Conservation (phyloP, 805 yeast species). For the Wickerhamomyces hampshirensis region DNA sequence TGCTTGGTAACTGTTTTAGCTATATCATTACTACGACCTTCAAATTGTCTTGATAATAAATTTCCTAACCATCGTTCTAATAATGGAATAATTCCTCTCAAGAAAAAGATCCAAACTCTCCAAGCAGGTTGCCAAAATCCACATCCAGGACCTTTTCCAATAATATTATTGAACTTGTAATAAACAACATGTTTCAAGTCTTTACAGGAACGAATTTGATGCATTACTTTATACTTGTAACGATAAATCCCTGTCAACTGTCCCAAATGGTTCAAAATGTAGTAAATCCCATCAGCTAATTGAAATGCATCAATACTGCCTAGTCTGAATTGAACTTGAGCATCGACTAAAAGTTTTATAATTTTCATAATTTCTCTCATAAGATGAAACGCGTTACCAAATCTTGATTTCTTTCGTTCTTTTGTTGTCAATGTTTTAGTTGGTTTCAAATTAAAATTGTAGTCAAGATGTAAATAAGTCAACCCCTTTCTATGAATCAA, state of each 20-base stretch:
- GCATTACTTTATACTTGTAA: slow-evolving; percentile 97
- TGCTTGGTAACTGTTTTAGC: slow-evolving; percentile 95
- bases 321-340: slow-evolving; percentile 85
- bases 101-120: slow-evolving; percentile 91
- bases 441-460: slow-evolving; percentile 93
- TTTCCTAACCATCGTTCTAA: slow-evolving; percentile 95
- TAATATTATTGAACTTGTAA: slow-evolving; percentile 72
- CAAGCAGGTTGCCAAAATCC: slow-evolving; percentile 99
- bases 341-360: slow-evolving; percentile 84
- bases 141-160: slow-evolving; percentile 98
- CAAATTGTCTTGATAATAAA: slow-evolving; percentile 86
- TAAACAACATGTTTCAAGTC: slow-evolving; percentile 92
- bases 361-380: slow-evolving; percentile 84
- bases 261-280: slow-evolving; percentile 88
- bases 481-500: slow-evolving; percentile 87
- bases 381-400: slow-evolving; percentile 93
- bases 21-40: slow-evolving; percentile 90
- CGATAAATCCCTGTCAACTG: slow-evolving; percentile 95
- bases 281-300: slow-evolving; percentile 90
- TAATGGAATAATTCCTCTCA: slow-evolving; percentile 88
- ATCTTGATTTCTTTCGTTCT: slow-evolving; percentile 91
- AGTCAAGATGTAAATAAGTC: slow-evolving; percentile 89
- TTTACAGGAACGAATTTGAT: slow-evolving; percentile 92
- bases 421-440: slow-evolving; percentile 94
- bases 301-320: slow-evolving; percentile 93